These are phyloP conservation scores for Aegilops bicornis DNA, from an alignment of 176 grass and related monocot species.

Conservation along the genomic window DNA sequence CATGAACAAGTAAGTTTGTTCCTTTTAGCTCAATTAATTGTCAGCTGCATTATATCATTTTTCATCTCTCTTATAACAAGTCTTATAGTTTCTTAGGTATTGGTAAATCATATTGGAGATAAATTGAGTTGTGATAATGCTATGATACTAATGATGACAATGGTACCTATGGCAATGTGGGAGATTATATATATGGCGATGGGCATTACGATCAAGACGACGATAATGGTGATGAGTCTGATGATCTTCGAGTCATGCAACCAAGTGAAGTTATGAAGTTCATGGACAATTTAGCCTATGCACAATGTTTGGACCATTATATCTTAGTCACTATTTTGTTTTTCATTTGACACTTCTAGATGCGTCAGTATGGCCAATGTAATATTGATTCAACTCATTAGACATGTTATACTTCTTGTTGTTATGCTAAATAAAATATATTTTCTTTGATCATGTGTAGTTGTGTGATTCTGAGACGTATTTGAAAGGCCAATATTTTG, in stretches of 20 bases:
- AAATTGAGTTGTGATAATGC: too few relatives aligned
- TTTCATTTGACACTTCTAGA: not conserved
- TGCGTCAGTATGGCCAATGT: not conserved
- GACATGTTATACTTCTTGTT: not conserved
- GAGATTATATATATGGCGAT: too few relatives aligned
- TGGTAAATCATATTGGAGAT: too few relatives aligned
- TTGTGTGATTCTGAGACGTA: not conserved
- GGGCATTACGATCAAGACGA: not conserved
- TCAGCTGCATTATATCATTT: too few relatives aligned
- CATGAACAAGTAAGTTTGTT: too few relatives aligned
- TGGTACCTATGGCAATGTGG: too few relatives aligned
- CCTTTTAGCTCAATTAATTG: too few relatives aligned
- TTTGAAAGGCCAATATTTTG: not conserved
- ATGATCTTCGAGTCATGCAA: not conserved
- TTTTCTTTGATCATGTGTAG: not conserved
- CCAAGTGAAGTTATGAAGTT: not conserved
- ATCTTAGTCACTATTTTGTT: not conserved
- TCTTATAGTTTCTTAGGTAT: too few relatives aligned
- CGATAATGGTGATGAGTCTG: not conserved
- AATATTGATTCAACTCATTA: too few relatives aligned
- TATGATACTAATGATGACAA: too few relatives aligned
- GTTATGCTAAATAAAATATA: not conserved
- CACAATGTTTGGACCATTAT: not conserved
- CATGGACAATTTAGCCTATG: not conserved
- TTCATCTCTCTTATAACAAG: too few relatives aligned